Conservation (phyloP, 805 yeast genomes). For the Lipomyces chichibuensis region DNA sequence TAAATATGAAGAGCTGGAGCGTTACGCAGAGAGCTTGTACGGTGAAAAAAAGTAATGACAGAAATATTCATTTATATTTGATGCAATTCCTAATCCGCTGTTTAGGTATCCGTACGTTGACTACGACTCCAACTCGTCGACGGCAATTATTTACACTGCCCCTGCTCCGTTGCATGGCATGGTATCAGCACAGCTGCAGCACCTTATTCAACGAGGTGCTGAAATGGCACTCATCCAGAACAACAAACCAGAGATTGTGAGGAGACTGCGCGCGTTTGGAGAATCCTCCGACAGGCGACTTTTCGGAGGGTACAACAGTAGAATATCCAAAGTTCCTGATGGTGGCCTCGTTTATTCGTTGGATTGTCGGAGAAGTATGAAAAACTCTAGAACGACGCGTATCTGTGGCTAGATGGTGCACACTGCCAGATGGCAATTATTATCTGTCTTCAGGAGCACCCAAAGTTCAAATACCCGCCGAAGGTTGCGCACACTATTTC, state of each 20-base stretch:
- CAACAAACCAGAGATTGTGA: neutral
- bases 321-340: neutral
- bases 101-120: neutral
- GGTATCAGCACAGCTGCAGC: neutral
- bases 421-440: neutral
- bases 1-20: neutral
- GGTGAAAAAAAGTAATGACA: neutral
- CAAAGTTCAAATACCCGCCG: neutral
- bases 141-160: neutral
- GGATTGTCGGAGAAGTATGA: neutral
- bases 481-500: neutral
- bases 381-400: neutral
- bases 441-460: neutral
- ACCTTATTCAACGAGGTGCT: neutral
- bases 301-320: neutral
- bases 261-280: neutral
- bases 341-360: neutral
- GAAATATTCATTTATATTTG: too few species aligned
- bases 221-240: neutral
- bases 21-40: neutral
- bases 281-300: neutral
- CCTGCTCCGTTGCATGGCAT: neutral
- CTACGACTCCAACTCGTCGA: neutral
- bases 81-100: neutral
- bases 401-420: neutral